Conservation (phyloP, 768 basidiomycete genomes). For the Hygrocybe punicea region DNA sequence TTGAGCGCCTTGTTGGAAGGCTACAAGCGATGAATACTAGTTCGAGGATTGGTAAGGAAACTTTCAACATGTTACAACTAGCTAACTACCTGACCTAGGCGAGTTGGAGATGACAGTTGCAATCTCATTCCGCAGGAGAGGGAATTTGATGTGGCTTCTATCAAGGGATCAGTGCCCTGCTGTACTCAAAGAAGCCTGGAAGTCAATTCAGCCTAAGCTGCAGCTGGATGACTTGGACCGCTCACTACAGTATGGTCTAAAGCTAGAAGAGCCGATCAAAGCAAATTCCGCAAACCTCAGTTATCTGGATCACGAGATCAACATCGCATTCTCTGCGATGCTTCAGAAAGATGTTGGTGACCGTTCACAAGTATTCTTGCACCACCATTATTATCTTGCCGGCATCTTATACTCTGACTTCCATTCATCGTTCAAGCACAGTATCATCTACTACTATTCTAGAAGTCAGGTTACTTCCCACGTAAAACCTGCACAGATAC, state of each 20-base stretch:
- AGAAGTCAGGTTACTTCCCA: background rate
- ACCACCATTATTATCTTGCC: background rate
- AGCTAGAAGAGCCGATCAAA: background rate
- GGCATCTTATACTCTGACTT: background rate
- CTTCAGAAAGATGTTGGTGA: background rate
- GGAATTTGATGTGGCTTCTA: background rate
- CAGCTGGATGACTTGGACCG: background rate
- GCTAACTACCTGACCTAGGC: background rate
- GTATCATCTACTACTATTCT: background rate
- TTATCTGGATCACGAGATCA: background rate
- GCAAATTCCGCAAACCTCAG: no score
- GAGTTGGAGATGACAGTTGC: background rate
- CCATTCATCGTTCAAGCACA: background rate
- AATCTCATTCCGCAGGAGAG: background rate
- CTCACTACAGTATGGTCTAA: background rate
- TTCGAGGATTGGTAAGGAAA: constrained; percentile 13
- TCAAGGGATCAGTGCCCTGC: background rate
- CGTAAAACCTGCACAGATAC: background rate
- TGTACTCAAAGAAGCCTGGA: background rate
- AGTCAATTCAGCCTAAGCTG: background rate
- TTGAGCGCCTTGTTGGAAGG: constrained; percentile 23
- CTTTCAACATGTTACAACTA: background rate
- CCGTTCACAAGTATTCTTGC: background rate
- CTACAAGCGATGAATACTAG: constrained; percentile 20
- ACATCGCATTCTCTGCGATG: background rate